phyloP scores from a whole-genome alignment of 805 yeast genomes.

The Nakazawaea pomicola region DNA sequence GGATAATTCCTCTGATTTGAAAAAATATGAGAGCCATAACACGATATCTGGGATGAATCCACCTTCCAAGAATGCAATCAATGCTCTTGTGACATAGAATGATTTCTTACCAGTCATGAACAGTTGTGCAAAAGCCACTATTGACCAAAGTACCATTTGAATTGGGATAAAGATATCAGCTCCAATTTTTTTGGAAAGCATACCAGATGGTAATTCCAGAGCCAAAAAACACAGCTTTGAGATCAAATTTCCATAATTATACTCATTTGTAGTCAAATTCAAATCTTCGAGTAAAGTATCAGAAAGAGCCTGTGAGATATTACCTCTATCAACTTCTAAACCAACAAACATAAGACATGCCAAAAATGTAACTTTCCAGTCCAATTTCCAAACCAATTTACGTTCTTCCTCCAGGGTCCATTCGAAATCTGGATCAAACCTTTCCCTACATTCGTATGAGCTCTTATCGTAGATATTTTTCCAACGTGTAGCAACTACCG shows the following conservation, averaged over 20 bases:
- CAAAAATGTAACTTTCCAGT: slow-evolving; percentile 49
- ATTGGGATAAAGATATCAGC: slow-evolving; percentile 54
- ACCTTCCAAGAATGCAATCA: slow-evolving; percentile 30
- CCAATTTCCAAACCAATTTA: slow-evolving; percentile 44
- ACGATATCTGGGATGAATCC: slow-evolving; percentile 30
- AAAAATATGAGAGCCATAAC: slow-evolving; percentile 32
- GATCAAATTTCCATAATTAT: slow-evolving; percentile 44
- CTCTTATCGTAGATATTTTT: slow-evolving; percentile 39
- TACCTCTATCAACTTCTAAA: slow-evolving; percentile 51
- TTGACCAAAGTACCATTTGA: slow-evolving; percentile 46
- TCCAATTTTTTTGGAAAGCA: slow-evolving; percentile 53
- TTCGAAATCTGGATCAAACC: slow-evolving; percentile 52
- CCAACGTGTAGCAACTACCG: slow-evolving; percentile 41
- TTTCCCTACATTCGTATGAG: slow-evolving; percentile 48
- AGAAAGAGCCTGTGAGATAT: slow-evolving; percentile 48
- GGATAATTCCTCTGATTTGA: slow-evolving; percentile 32
- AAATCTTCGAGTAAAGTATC: slow-evolving; percentile 48
- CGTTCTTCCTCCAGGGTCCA: slow-evolving; percentile 54
- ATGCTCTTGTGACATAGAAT: slow-evolving; percentile 26
- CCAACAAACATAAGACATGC: slow-evolving; percentile 49
- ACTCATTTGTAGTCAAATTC: slow-evolving; percentile 44
- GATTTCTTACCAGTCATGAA: slow-evolving; percentile 21
- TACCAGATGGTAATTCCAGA: slow-evolving; percentile 57
- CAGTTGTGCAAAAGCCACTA: slow-evolving; percentile 38
- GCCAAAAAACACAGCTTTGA: slow-evolving; percentile 41